These are phyloP conservation scores for Moringa oleifera DNA, from an alignment of 345 rosid species.

Conservation along the genomic window DNA sequence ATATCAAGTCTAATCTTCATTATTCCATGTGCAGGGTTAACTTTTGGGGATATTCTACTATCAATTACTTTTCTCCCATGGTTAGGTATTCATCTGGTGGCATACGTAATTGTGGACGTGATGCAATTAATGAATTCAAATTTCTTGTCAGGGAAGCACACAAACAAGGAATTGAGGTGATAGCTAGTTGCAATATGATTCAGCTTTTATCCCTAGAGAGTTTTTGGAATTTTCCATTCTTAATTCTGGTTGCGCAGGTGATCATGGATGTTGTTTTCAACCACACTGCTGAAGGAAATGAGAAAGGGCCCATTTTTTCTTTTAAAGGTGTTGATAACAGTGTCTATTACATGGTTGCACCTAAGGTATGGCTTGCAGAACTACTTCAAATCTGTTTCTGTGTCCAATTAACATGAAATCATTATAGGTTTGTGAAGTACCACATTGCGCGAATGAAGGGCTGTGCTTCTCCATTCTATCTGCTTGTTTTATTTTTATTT, in stretches of 20 bases:
- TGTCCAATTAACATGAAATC: too few relatives aligned
- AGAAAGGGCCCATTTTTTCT: constrained; percentile 77
- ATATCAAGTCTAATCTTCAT: constrained; percentile 14
- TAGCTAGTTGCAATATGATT: constrained; percentile 14
- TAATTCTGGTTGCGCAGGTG: constrained; percentile 50
- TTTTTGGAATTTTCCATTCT: constrained; percentile 16
- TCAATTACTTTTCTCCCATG: constrained; percentile 93
- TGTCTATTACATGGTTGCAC: constrained; percentile 94
- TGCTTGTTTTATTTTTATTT: background rate
- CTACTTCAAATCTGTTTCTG: background rate
- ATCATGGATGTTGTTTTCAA: constrained; percentile 94
- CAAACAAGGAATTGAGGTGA: constrained; percentile 94
- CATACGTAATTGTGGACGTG: constrained; percentile 43
- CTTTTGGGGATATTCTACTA: constrained; percentile 96
- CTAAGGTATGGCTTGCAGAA: constrained; percentile 55
- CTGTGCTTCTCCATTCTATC: background rate
- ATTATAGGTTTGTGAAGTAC: background rate
- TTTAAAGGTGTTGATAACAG: constrained; percentile 93
- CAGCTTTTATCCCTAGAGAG: constrained; percentile 5
- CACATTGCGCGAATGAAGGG: background rate
- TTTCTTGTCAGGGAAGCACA: constrained; percentile 84
- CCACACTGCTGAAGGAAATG: constrained; percentile 99
- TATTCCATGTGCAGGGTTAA: constrained; percentile 61
- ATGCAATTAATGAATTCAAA: constrained; percentile 86
- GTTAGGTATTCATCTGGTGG: constrained; percentile 78